Conservation (phyloP, 768 basidiomycete genomes). For the Tremella fuciformis region DNA sequence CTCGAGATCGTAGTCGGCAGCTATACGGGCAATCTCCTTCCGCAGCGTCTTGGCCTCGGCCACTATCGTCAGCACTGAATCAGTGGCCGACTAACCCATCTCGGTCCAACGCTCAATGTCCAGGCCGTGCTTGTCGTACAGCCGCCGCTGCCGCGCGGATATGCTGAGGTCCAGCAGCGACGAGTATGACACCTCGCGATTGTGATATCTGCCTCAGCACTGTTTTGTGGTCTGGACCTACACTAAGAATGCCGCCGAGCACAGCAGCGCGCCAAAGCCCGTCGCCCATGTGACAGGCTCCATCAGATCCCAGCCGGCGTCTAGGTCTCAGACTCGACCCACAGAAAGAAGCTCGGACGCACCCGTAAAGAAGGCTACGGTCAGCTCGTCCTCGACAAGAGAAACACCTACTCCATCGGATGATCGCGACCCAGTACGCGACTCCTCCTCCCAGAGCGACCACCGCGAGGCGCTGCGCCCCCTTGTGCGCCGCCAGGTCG, state of each 20-base stretch:
- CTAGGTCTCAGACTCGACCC: constrained; percentile 40
- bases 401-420: constrained; percentile 60
- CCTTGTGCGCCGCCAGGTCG: constrained; percentile 61
- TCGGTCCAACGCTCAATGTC: constrained; percentile 65
- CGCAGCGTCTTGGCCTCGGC: constrained; percentile 58
- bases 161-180: constrained; percentile 63
- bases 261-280: constrained; percentile 36
- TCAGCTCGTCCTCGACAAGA: background rate
- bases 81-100: constrained; percentile 37
- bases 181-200: constrained; percentile 60
- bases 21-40: constrained; percentile 61
- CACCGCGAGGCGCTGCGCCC: constrained; percentile 61
- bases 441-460: constrained; percentile 63
- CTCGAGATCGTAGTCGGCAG: constrained; percentile 62
- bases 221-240: no score
- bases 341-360: no score
- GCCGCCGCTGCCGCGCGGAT: constrained; percentile 59
- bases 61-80: constrained; percentile 46
- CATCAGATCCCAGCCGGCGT: constrained; percentile 59
- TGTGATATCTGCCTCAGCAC: constrained; percentile 31
- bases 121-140: constrained; percentile 62
- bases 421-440: constrained; percentile 65
- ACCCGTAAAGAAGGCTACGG: background rate
- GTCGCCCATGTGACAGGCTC: constrained; percentile 56
- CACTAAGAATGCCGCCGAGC: constrained; percentile 35